Evolutionary conservation across 345 rosid species (phyloP).

Genomic region (Rhodamnia rubescens): DNA sequence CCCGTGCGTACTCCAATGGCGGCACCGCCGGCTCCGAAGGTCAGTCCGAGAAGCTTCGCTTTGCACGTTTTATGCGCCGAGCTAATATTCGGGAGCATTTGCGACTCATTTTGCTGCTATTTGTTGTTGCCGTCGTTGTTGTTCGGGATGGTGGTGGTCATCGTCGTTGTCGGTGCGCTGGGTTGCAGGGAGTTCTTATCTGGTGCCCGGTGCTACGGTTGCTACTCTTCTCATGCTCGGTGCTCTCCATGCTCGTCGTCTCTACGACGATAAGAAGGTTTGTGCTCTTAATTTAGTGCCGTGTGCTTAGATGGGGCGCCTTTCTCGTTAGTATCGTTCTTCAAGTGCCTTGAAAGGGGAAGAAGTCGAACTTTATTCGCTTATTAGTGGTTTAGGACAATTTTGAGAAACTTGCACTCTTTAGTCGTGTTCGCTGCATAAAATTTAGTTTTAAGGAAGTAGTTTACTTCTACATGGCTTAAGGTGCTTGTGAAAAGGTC

Average conservation of each 20-base stretch:
- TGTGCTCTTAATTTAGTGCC: neutral
- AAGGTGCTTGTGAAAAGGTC: too few relatives aligned
- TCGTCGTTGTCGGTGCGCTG: neutral
- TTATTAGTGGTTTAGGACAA: neutral
- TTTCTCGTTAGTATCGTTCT: neutral
- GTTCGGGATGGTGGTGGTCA: neutral
- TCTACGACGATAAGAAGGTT: conserved; percentile 87
- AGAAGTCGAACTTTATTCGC: neutral
- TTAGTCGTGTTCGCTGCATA: neutral
- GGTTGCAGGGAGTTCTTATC: conserved; percentile 39
- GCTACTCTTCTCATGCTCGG: conserved; percentile 96
- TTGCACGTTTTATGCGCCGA: neutral
- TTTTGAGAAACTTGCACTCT: neutral
- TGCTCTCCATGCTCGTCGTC: conserved; percentile 87
- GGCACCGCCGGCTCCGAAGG: conserved; percentile 45
- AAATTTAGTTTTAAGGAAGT: neutral
- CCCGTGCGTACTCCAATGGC: conserved; percentile 32
- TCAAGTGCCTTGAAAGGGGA: neutral
- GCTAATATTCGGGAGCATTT: neutral
- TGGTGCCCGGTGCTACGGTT: conserved; percentile 82
- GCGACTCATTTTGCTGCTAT: neutral
- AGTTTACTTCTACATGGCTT: neutral
- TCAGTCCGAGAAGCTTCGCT: conserved; percentile 1
- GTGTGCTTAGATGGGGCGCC: neutral
- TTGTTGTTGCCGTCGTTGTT: neutral